phyloP scores from a whole-genome alignment of 495 filamentous ascomycete genomes.

The Podospora didyma region DNA sequence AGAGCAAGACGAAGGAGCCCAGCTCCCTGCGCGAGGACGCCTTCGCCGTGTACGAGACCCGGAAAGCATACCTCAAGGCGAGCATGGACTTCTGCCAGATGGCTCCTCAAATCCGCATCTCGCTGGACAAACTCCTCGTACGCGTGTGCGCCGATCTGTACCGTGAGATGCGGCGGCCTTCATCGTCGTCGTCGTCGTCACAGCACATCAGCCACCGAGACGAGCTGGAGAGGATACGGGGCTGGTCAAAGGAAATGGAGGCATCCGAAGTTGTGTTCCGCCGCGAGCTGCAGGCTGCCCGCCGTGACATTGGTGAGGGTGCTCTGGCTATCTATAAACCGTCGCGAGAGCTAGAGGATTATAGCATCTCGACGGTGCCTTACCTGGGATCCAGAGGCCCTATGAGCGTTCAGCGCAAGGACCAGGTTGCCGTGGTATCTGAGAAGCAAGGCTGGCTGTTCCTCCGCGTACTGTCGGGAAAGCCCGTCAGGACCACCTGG shows the following conservation, averaged over 20 bases:
- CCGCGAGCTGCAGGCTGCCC: slow-evolving; percentile 70
- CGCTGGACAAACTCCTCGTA: slow-evolving; percentile 82
- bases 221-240: slow-evolving; percentile 86
- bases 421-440: slow-evolving; percentile 38
- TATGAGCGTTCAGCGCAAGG: slow-evolving; percentile 47
- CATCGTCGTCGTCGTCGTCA: slow-evolving; percentile 43
- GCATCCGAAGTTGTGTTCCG: slow-evolving; percentile 71
- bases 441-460: slow-evolving; percentile 98
- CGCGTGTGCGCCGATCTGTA: slow-evolving; percentile 80
- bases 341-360: slow-evolving; percentile 89
- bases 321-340: slow-evolving; percentile 68
- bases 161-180: slow-evolving; percentile 57
- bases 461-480: slow-evolving; percentile 75
- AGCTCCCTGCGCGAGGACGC: slow-evolving; percentile 90
- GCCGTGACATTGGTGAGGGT: slow-evolving; percentile 78
- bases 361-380: slow-evolving; percentile 79
- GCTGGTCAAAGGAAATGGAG: slow-evolving; percentile 94
- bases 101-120: slow-evolving; percentile 74
- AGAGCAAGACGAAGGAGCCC: slow-evolving; percentile 90
- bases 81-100: slow-evolving; percentile 90
- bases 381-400: slow-evolving; percentile 72
- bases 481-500: slow-evolving; percentile 84
- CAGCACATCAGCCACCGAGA: slow-evolving; percentile 19
- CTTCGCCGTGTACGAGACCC: slow-evolving; percentile 90
- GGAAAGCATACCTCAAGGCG: slow-evolving; percentile 84